Evolutionary conservation across 2,329 filamentous ascomycete genomes (phyloP).

Genomic region (Colletotrichum spaethianum): DNA sequence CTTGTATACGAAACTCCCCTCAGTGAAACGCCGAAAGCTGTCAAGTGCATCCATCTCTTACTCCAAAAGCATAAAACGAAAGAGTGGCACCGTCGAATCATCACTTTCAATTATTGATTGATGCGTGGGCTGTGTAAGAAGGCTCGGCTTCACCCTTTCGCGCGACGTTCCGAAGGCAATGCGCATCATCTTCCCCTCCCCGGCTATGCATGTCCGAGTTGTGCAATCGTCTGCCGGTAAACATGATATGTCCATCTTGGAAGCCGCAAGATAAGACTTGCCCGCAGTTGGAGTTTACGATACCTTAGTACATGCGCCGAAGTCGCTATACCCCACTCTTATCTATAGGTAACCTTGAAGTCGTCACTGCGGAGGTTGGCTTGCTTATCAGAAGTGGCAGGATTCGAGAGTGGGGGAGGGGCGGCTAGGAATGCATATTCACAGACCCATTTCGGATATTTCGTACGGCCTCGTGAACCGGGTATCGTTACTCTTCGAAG

Average conservation of each 20-base stretch:
- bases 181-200: background rate
- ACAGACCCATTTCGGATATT: background rate
- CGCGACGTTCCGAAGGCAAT: too few species aligned
- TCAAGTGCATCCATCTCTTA: background rate
- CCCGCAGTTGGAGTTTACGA: conserved; percentile 7
- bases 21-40: background rate
- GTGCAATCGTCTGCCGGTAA: background rate
- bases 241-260: background rate
- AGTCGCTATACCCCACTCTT: conserved; percentile 29
- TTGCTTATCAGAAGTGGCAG: conserved; percentile 22
- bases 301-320: background rate
- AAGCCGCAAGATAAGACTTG: conserved; percentile 20
- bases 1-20: background rate
- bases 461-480: background rate
- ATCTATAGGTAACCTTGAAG: conserved; percentile 10
- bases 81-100: background rate
- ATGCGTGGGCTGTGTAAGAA: background rate
- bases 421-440: background rate
- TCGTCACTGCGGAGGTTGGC: background rate
- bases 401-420: conserved; percentile 29
- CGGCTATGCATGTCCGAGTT: background rate
- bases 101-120: background rate
- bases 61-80: background rate
- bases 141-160: background rate
- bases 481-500: conserved; percentile 11